Conservation (phyloP, 192 early-diverging fungal species). For the Podila epicladia region DNA sequence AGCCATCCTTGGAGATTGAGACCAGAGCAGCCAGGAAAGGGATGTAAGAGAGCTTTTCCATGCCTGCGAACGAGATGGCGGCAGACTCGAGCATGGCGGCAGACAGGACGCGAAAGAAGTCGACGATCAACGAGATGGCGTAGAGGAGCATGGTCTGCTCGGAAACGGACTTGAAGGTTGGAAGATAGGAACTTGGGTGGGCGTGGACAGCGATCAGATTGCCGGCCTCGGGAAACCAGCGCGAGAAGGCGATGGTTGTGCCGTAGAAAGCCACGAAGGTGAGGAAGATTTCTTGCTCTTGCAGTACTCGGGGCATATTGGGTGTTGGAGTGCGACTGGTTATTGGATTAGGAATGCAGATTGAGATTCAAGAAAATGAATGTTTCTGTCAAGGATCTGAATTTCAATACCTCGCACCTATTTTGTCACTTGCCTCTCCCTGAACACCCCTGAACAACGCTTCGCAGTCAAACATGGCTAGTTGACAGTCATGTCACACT, state of each 20-base stretch:
- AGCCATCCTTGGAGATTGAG: slow-evolving; percentile 5
- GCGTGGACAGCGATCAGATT: slow-evolving; percentile 34
- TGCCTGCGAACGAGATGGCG: slow-evolving; percentile 39
- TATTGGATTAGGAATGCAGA: background rate
- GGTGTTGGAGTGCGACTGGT: background rate
- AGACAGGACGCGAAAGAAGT: slow-evolving; percentile 28
- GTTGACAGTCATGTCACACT: too few relatives aligned
- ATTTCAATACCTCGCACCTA: too few relatives aligned
- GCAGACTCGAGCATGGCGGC: slow-evolving; percentile 33
- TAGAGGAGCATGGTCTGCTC: slow-evolving; percentile 16
- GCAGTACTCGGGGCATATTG: slow-evolving; percentile 39
- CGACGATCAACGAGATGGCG: slow-evolving; percentile 19
- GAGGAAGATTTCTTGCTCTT: slow-evolving; percentile 44
- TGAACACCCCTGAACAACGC: too few relatives aligned
- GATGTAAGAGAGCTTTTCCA: slow-evolving; percentile 34
- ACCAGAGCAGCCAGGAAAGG: slow-evolving; percentile 19
- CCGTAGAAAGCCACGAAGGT: slow-evolving; percentile 31
- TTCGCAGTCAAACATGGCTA: too few relatives aligned
- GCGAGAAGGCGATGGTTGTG: slow-evolving; percentile 33
- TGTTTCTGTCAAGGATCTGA: slow-evolving; percentile 1
- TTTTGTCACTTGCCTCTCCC: too few relatives aligned
- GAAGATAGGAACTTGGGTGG: slow-evolving; percentile 26
- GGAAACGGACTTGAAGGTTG: slow-evolving; percentile 24
- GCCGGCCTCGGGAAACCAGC: slow-evolving; percentile 33
- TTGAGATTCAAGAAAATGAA: background rate